A percentile compares a stretch with the other conserved stretches of the same genome.
Conservation (phyloP, 352 stramenopile genomes). For the Pythium dissimile region DNA sequence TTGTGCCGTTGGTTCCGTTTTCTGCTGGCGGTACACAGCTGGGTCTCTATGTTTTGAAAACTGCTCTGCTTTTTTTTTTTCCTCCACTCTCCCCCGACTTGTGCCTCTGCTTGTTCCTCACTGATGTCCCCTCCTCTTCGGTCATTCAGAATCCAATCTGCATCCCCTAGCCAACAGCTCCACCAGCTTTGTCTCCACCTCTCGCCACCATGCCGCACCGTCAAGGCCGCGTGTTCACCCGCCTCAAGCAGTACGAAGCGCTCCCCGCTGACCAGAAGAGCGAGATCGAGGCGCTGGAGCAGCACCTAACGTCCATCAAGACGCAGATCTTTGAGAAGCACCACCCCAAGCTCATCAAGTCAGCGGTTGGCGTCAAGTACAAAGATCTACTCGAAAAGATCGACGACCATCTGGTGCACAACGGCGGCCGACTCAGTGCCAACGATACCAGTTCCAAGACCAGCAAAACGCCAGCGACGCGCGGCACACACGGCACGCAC, state of each 20-base stretch:
- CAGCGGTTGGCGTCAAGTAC: conserved; percentile 34
- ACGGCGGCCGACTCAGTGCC: neutral
- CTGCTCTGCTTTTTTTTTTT: too few species aligned
- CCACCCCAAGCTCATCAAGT: conserved; percentile 32
- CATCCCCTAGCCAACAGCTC: neutral
- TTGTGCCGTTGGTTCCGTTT: too few species aligned
- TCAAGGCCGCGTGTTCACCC: conserved; percentile 18
- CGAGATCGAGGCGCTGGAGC: conserved; percentile 17
- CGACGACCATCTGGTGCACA: neutral
- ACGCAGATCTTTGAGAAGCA: conserved; percentile 11
- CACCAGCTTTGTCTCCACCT: neutral
- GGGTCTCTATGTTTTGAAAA: too few species aligned
- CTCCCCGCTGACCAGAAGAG: conserved; percentile 1
- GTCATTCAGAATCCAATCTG: neutral
- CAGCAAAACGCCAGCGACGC: too few species aligned
- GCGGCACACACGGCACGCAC: neutral
- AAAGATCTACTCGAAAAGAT: conserved; percentile 19
- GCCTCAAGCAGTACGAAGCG: conserved; percentile 12
- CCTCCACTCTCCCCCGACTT: too few species aligned
- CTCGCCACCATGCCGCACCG: neutral
- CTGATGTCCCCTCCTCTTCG: neutral
- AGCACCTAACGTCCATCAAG: conserved; percentile 39
- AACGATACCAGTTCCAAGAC: neutral
- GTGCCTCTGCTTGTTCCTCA: too few species aligned
- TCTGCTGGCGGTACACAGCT: too few species aligned